Evolutionary conservation across 148 eudicot genomes (phyloP), one percentile per base, ranked within the genome.

Genomic region (Fagopyrum esculentum): DNA sequence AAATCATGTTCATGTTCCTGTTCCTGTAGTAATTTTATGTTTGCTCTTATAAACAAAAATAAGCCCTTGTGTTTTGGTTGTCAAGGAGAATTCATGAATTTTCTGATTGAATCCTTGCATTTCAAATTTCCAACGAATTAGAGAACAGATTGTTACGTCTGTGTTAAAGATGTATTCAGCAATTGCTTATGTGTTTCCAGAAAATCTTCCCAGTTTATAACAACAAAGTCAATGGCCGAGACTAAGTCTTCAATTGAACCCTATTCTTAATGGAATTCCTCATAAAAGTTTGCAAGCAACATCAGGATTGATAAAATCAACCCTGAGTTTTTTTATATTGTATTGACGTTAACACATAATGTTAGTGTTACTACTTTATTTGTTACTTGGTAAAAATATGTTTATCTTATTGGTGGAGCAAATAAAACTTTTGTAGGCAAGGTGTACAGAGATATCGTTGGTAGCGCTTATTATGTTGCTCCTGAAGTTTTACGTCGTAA

Each of bases 391-490:
- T 6, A 3, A 64, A 66, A 13, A 66, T 63, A 66, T 66, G 6
- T 35, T 17, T 66, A 1, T 49, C 13, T 19, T 11, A 4, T 48
- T 22, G 22, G 48, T 5, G 70, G 76, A 59, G 48, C 22, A 57
- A 59, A 47, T 16, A n/a, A 22, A 8, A 26, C 11, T 19, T 30
- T 74, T 77, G 19, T 86, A 93, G 98, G 94, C n/a, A 93, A 91
- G 82, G 79, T 85, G 44, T 93, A 93, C 74, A 89, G 96, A 22
- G 97, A 93, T 78, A 80, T 91, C 44, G 98, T 91, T 73, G 98
- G 98, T 19, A 93, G 98, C 76, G 98, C 98, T 43, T 91, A 91
- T 75, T 93, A 93, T 68, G 98, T 93, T 50, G 98, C 98, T 74
- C 98, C 98, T 51, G 98, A 93, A 81, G 98, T 93, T 12, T 76